Evolutionary conservation across 1,139 yeast genomes (phyloP).

Genomic region (Pichia cactophila): DNA sequence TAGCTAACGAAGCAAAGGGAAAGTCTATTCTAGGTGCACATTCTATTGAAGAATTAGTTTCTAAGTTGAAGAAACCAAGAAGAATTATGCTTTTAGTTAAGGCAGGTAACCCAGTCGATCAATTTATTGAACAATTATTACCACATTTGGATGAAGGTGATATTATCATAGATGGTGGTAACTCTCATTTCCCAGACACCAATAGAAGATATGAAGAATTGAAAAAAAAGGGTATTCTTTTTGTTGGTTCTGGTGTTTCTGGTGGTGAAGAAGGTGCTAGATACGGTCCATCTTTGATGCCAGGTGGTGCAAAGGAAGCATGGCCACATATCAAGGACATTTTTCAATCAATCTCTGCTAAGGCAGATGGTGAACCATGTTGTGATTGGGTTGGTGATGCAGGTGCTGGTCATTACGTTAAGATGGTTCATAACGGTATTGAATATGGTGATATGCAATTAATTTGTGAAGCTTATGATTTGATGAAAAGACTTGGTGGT

Average conservation of each 20-base stretch:
- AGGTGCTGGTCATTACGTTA: slow-evolving; percentile 98
- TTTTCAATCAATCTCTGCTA: slow-evolving; percentile 94
- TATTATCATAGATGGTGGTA: slow-evolving; percentile 98
- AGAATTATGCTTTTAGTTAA: slow-evolving; percentile 89
- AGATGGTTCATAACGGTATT: slow-evolving; percentile 99
- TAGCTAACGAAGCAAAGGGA: slow-evolving; percentile 94
- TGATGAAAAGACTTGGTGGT: slow-evolving; percentile 91
- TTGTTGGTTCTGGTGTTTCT: slow-evolving; percentile 98
- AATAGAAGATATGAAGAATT: slow-evolving; percentile 94
- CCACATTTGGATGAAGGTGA: slow-evolving; percentile 95
- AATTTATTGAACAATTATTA: slow-evolving; percentile 76
- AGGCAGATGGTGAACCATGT: slow-evolving; percentile 97
- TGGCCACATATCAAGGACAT: slow-evolving; percentile 98
- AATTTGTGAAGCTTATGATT: slow-evolving; percentile 95
- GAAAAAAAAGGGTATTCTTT: slow-evolving; percentile 77
- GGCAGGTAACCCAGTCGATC: slow-evolving; percentile 95
- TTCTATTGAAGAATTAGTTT: slow-evolving; percentile 80
- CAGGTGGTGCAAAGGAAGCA: slow-evolving; percentile 97
- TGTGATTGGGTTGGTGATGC: slow-evolving; percentile 99
- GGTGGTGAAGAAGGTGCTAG: slow-evolving; percentile 99
- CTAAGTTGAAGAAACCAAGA: slow-evolving; percentile 94
- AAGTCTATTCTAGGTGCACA: slow-evolving; percentile 92
- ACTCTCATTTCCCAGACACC: slow-evolving; percentile 98
- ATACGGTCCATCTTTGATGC: slow-evolving; percentile 98
- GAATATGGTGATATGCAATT: slow-evolving; percentile 99